phyloP scores from a whole-genome alignment of 805 yeast genomes.

The Kazachstania kunashirensis region DNA sequence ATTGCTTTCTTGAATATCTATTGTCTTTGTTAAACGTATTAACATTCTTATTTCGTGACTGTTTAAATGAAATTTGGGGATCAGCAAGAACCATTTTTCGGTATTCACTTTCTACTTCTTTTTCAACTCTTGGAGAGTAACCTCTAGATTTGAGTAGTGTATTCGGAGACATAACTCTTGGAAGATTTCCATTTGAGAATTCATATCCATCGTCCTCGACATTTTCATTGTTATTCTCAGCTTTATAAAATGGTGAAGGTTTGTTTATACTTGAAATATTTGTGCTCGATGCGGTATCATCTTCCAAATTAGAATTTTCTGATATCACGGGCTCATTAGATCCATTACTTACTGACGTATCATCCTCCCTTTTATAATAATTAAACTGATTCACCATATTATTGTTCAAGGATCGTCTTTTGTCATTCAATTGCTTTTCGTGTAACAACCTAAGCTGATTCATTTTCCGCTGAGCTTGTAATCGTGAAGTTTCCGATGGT shows the following conservation, averaged over 20 bases:
- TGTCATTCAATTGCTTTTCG: too few species aligned
- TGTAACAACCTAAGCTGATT: background rate
- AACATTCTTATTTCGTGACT: too few species aligned
- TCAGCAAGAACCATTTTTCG: too few species aligned
- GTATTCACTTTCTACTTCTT: background rate
- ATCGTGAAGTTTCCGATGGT: background rate
- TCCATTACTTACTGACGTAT: too few species aligned
- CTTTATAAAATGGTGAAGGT: background rate
- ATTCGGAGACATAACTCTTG: background rate
- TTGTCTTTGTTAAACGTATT: too few species aligned
- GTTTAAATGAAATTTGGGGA: too few species aligned
- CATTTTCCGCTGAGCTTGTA: background rate
- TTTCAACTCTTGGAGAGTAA: background rate
- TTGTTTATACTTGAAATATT: background rate
- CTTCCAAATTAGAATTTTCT: too few species aligned
- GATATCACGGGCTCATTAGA: too few species aligned
- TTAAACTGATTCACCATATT: too few species aligned
- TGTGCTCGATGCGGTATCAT: too few species aligned
- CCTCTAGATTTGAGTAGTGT: slow-evolving; percentile 1
- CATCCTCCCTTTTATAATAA: too few species aligned
- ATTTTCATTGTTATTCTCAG: background rate
- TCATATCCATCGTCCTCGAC: background rate
- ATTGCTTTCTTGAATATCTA: background rate
- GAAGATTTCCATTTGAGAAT: background rate
- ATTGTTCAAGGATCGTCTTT: too few species aligned